Evolutionary conservation across 23 red algal genomes (phyloP).

Genomic region (Gracilaria domingensis): DNA sequence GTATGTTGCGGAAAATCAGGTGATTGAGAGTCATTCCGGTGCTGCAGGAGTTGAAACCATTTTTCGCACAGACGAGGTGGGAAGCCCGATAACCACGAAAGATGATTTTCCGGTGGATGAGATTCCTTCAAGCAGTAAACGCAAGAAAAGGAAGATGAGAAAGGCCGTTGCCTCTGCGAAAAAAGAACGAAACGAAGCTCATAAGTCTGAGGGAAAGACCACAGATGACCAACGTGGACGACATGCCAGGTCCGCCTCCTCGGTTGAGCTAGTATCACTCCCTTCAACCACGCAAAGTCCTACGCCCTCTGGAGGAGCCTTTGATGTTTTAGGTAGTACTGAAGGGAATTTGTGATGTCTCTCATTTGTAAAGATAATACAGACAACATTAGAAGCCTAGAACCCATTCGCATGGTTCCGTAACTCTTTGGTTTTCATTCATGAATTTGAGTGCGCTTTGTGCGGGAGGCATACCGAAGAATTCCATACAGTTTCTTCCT

Average conservation of each 20-base stretch:
- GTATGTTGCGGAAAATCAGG: background rate
- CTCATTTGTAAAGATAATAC: background rate
- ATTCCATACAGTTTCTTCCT: no score
- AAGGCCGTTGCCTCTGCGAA: background rate
- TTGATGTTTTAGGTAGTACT: background rate
- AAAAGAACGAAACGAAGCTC: conserved; percentile 1
- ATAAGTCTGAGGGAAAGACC: background rate
- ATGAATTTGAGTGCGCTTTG: no score
- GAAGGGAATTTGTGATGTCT: background rate
- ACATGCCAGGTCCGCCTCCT: background rate
- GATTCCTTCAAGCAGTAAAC: background rate
- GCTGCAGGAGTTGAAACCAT: background rate
- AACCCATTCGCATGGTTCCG: background rate
- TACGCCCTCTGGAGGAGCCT: background rate
- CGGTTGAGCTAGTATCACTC: conserved; percentile 13
- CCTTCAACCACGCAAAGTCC: background rate
- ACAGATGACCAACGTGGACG: background rate
- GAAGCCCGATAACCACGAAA: conserved; percentile 12
- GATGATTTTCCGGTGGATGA: background rate
- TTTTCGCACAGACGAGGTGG: background rate
- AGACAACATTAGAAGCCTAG: background rate
- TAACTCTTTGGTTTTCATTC: no score
- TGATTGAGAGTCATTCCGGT: conserved; percentile 6
- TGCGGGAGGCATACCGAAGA: background rate
- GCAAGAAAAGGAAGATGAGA: conserved; percentile 22